A percentile compares a stretch with the other conserved stretches of the same genome.
These are phyloP conservation scores for Diaporthe caulivora DNA, from an alignment of 2,329 filamentous ascomycete genomes.

Conservation along the genomic window DNA sequence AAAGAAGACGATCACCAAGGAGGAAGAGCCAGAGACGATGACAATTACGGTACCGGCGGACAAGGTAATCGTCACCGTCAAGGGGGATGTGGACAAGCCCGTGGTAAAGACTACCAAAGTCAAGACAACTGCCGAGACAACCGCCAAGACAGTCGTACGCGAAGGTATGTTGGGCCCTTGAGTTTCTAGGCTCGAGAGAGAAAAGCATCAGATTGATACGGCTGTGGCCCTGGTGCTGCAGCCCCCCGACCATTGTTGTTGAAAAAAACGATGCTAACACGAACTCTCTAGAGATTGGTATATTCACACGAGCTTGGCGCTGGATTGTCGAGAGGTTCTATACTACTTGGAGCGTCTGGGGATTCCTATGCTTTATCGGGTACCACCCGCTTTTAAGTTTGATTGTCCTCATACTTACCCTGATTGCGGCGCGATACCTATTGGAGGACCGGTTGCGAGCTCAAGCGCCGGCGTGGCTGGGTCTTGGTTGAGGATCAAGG, in stretches of 20 bases:
- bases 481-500: neutral
- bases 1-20: neutral
- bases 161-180: neutral
- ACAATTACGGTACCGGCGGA: constrained; percentile 14
- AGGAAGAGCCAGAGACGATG: neutral
- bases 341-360: neutral
- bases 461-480: neutral
- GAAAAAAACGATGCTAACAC: neutral
- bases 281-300: neutral
- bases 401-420: neutral
- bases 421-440: neutral
- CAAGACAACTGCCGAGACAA: neutral
- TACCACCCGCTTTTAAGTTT: neutral
- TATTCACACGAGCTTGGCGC: neutral
- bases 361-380: neutral
- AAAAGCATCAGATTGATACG: neutral
- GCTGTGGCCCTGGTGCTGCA: neutral
- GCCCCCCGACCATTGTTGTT: neutral
- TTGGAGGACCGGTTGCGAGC: neutral
- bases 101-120: neutral
- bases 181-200: neutral
- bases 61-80: neutral
- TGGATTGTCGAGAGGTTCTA: neutral
- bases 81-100: neutral
- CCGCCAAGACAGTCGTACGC: too few relatives aligned